These are phyloP conservation scores for Pythium coloratum DNA, from an alignment of 352 stramenopile genomes.

Conservation along the genomic window DNA sequence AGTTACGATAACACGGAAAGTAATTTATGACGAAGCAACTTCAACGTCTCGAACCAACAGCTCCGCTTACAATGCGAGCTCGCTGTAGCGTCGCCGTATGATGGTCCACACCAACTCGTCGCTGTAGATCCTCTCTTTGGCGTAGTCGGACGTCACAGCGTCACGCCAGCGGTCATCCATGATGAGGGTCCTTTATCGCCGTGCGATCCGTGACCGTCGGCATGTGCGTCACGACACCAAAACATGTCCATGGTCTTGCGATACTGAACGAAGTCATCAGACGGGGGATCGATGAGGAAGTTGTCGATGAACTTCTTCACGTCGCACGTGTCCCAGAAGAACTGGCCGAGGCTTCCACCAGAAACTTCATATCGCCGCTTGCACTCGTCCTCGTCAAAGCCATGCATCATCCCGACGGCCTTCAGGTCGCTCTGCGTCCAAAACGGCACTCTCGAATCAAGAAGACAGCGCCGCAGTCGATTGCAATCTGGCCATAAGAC, in stretches of 20 bases:
- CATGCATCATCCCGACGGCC: not conserved
- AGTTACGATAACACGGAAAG: not conserved
- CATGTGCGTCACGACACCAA: not conserved
- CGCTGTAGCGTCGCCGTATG: not conserved
- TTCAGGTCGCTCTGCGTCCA: not conserved
- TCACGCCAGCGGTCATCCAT: not conserved
- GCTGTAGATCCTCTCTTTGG: not conserved
- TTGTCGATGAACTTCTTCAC: not conserved
- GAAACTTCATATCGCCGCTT: not conserved
- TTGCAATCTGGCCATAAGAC: too few relatives aligned
- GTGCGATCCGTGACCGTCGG: not conserved
- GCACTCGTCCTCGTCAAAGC: not conserved
- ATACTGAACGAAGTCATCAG: not conserved
- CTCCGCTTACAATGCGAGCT: not conserved
- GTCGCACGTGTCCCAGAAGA: not conserved
- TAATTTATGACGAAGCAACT: not conserved
- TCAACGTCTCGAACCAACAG: not conserved
- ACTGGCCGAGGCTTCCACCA: not conserved
- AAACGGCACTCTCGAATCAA: not conserved
- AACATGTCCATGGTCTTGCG: not conserved
- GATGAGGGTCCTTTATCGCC: not conserved
- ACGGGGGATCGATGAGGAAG: not conserved
- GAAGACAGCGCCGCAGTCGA: too few relatives aligned
- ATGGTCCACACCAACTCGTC: not conserved
- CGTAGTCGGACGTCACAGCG: not conserved